These are phyloP conservation scores for Naganishia sp. DNA, from an alignment of 1,284 basidiomycete genomes.

Conservation along the genomic window DNA sequence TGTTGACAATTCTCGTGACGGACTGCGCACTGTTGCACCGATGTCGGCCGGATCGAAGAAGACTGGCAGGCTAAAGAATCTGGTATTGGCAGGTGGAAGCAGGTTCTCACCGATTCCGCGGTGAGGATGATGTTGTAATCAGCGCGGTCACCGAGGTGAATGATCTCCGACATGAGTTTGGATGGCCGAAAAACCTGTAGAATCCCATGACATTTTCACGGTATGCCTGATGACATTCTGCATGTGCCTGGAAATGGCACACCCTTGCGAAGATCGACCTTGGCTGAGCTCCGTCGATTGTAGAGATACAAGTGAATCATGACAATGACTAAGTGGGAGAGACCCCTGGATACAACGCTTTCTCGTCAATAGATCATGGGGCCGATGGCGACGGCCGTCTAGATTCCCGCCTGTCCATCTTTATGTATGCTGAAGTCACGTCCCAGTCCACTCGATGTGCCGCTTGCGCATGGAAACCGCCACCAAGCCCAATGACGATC, in stretches of 20 bases:
- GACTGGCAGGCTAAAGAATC: constrained; percentile 25
- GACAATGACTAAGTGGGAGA: neutral
- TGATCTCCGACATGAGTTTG: neutral
- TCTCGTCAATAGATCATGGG: neutral
- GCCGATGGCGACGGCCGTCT: neutral
- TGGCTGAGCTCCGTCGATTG: neutral
- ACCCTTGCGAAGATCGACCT: neutral
- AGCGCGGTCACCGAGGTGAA: neutral
- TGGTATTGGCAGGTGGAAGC: constrained; percentile 15
- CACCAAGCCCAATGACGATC: constrained; percentile 32
- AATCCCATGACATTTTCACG: too few species aligned
- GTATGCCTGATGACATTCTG: too few species aligned
- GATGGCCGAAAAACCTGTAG: neutral
- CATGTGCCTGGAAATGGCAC: neutral
- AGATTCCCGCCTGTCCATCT: neutral
- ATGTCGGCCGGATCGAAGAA: constrained; percentile 6
- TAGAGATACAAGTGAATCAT: neutral
- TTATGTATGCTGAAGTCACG: neutral
- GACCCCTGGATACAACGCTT: neutral
- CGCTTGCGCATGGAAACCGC: constrained; percentile 31
- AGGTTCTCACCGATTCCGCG: constrained; percentile 23
- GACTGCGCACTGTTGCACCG: constrained; percentile 6
- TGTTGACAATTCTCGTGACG: constrained; percentile 15
- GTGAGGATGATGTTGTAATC: neutral
- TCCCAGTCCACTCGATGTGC: constrained; percentile 20